Evolutionary conservation across 495 filamentous ascomycete genomes (phyloP).

Genomic region (Neurospora sp.): DNA sequence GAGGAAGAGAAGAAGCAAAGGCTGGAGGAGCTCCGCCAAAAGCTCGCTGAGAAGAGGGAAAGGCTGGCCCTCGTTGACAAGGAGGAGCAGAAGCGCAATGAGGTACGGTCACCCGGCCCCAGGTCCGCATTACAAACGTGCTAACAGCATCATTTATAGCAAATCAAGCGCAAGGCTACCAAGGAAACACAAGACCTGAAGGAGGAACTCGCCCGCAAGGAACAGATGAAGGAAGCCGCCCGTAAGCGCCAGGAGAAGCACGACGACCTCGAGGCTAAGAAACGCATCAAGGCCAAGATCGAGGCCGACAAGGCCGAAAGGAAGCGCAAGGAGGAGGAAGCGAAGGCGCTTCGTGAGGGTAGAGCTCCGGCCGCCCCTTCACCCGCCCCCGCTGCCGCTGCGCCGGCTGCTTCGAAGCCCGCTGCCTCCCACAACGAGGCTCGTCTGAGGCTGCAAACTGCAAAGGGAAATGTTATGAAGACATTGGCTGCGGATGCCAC

Average conservation of each 20-base stretch:
- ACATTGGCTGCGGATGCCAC: constrained; percentile 78
- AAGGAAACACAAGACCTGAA: constrained; percentile 70
- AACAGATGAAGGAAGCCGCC: constrained; percentile 80
- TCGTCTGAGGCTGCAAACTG: constrained; percentile 70
- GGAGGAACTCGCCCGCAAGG: constrained; percentile 75
- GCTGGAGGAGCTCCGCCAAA: constrained; percentile 63
- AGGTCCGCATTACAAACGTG: background rate
- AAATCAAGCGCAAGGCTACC: constrained; percentile 78
- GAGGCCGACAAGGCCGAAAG: constrained; percentile 83
- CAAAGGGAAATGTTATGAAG: constrained; percentile 66
- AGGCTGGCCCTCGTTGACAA: constrained; percentile 65
- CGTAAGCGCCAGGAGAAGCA: constrained; percentile 78
- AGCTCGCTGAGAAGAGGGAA: constrained; percentile 62
- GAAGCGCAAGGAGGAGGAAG: constrained; percentile 67
- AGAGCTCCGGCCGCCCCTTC: constrained; percentile 42
- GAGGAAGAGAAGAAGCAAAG: constrained; percentile 80
- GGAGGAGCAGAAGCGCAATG: constrained; percentile 79
- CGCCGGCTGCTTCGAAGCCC: constrained; percentile 23
- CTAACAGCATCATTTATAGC: constrained; percentile 32
- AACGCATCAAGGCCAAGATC: constrained; percentile 81
- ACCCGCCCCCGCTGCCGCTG: constrained; percentile 21
- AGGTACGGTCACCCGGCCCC: constrained; percentile 37
- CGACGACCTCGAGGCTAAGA: constrained; percentile 78
- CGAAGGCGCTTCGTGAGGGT: constrained; percentile 76
- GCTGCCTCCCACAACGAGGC: constrained; percentile 59